Conservation (phyloP, 495 filamentous ascomycete genomes). For the Penicillium chermesinum region DNA sequence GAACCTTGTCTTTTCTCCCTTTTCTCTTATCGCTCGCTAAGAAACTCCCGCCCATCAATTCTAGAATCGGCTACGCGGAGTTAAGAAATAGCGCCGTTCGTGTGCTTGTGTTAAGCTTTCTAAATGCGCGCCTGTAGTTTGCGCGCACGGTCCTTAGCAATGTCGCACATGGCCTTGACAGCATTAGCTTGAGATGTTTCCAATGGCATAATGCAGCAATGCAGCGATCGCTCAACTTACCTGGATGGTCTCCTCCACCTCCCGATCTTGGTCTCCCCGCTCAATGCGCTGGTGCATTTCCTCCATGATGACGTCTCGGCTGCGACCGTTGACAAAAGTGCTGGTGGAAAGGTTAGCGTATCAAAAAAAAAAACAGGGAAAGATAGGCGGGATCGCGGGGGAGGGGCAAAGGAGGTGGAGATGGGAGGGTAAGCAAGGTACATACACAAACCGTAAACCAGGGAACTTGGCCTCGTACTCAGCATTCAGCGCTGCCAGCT, state of each 20-base stretch:
- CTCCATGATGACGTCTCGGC: conserved; percentile 67
- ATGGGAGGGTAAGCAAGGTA: too few relatives aligned
- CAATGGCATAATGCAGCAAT: too few relatives aligned
- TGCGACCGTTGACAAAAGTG: conserved; percentile 83
- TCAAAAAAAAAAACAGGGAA: conserved; percentile 5
- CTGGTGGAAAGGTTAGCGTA: conserved; percentile 31
- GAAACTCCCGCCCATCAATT: neutral
- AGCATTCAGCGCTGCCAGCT: conserved; percentile 54
- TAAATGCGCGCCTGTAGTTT: conserved; percentile 41
- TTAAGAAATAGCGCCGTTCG: too few relatives aligned
- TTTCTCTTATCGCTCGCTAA: too few relatives aligned
- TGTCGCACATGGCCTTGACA: conserved; percentile 65
- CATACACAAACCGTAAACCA: conserved; percentile 80
- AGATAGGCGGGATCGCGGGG: conserved; percentile 2
- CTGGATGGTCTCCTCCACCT: conserved; percentile 72
- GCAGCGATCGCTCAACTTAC: conserved; percentile 46
- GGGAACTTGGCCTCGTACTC: conserved; percentile 82
- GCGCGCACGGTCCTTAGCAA: conserved; percentile 56
- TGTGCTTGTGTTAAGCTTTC: neutral
- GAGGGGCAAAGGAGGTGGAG: neutral
- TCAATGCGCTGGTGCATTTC: conserved; percentile 79
- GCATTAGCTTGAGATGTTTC: neutral
- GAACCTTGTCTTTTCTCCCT: too few relatives aligned
- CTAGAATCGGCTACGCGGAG: neutral
- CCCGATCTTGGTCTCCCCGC: conserved; percentile 57